These are phyloP conservation scores for Plectosphaerella sp. DNA, from an alignment of 2,329 filamentous ascomycete species.

Conservation along the genomic window DNA sequence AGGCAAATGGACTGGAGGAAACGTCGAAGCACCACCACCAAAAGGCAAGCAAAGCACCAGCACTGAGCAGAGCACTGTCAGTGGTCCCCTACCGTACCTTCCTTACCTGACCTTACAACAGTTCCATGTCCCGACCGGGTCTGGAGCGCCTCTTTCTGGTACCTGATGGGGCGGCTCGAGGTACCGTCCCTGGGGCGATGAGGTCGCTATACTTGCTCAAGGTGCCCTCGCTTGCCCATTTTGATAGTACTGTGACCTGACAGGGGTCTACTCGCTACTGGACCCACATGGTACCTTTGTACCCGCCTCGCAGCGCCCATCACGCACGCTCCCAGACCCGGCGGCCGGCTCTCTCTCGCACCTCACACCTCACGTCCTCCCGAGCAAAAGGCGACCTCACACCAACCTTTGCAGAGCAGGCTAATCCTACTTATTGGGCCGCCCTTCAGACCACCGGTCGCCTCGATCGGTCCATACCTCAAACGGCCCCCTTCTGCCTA, in stretches of 20 bases:
- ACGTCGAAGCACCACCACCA: constrained; percentile 1
- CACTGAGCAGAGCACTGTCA: too few relatives aligned
- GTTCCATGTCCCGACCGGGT: neutral
- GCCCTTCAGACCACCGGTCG: too few relatives aligned
- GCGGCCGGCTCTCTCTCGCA: neutral
- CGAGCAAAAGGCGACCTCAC: neutral
- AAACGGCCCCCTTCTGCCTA: too few relatives aligned
- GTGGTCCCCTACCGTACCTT: neutral
- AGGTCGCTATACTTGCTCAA: neutral
- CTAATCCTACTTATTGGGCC: too few relatives aligned
- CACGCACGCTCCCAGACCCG: neutral
- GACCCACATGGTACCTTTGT: constrained; percentile 1
- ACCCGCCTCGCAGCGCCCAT: constrained; percentile 1
- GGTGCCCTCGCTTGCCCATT: neutral
- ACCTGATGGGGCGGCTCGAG: constrained; percentile 2
- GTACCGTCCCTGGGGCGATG: neutral
- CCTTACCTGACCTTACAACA: neutral
- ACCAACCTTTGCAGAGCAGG: neutral
- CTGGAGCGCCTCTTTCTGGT: constrained; percentile 1
- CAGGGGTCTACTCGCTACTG: neutral
- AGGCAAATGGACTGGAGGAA: constrained; percentile 2
- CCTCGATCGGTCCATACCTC: too few relatives aligned
- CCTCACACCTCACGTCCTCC: neutral
- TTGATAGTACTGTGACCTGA: neutral
- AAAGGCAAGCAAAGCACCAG: too few relatives aligned